A percentile compares a stretch with the other conserved stretches of the same genome.
phyloP scores from a whole-genome alignment of 2,329 filamentous ascomycete species.

The Diaporthe australafricana region DNA sequence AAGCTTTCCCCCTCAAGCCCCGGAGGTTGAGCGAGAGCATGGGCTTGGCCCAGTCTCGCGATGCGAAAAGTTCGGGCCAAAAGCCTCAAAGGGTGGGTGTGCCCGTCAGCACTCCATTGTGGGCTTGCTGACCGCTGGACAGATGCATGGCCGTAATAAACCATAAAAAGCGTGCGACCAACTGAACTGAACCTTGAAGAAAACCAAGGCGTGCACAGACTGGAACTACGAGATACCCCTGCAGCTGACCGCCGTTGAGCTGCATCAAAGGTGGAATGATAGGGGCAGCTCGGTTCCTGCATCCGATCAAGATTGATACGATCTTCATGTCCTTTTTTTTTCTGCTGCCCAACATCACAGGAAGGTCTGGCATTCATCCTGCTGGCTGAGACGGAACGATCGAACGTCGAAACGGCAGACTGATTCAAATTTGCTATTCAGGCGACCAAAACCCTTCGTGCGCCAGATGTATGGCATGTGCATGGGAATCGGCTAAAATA shows the following conservation, averaged over 20 bases:
- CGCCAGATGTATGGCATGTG: neutral
- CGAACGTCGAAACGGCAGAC: neutral
- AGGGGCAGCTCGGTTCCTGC: slow-evolving; percentile 19
- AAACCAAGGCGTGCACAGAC: neutral
- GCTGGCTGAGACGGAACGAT: neutral
- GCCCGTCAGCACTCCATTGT: neutral
- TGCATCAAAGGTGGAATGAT: slow-evolving; percentile 1
- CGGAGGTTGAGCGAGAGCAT: neutral
- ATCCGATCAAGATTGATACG: neutral
- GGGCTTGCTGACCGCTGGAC: slow-evolving; percentile 1
- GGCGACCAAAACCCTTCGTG: neutral
- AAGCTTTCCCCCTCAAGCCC: neutral
- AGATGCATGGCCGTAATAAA: neutral
- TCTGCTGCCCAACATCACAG: neutral
- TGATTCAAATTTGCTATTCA: neutral
- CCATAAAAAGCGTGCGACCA: neutral
- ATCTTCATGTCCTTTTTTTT: neutral
- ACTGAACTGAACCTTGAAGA: neutral
- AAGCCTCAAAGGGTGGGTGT: neutral
- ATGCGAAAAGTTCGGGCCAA: neutral
- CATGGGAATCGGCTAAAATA: slow-evolving; percentile 6
- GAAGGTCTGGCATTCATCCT: too few species aligned
- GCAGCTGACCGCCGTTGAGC: neutral
- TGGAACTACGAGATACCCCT: neutral
- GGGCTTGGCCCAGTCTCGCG: neutral